These are phyloP conservation scores for Mitragyna speciosa DNA, from an alignment of 257 asterid species.

Conservation along the genomic window DNA sequence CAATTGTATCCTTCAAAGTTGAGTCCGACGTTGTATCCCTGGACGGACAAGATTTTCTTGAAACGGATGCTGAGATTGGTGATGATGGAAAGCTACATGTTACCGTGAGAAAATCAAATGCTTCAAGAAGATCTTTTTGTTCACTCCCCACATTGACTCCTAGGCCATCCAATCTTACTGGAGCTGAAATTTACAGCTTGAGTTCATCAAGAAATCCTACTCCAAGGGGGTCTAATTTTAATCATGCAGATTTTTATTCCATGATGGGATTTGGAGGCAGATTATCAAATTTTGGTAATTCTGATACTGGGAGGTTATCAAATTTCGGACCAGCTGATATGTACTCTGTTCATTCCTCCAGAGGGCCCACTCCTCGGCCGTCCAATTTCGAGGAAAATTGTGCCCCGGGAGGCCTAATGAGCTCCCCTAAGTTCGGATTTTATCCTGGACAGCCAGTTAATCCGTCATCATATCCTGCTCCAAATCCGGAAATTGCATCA, in stretches of 20 bases:
- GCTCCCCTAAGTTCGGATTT: constrained; percentile 73
- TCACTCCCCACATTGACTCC: constrained; percentile 37
- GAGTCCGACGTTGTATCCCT: constrained; percentile 94
- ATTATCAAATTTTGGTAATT: constrained; percentile 71
- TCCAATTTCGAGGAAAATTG: constrained; percentile 86
- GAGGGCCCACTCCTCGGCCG: constrained; percentile 92
- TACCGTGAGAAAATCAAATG: constrained; percentile 76
- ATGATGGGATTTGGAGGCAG: constrained; percentile 80
- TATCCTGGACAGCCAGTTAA: constrained; percentile 47
- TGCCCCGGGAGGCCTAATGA: constrained; percentile 53
- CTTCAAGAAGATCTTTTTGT: constrained; percentile 69
- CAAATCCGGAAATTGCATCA: constrained; percentile 84
- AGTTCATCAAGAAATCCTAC: constrained; percentile 53
- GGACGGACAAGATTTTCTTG: constrained; percentile 91
- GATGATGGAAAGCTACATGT: constrained; percentile 90
- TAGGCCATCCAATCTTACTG: constrained; percentile 53
- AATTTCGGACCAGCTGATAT: constrained; percentile 66
- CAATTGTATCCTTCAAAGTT: constrained; percentile 81
- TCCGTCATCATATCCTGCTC: constrained; percentile 77
- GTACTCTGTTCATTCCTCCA: constrained; percentile 84
- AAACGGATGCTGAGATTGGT: constrained; percentile 84
- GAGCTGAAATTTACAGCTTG: constrained; percentile 53
- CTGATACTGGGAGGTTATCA: constrained; percentile 71
- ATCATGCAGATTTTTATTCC: constrained; percentile 49
- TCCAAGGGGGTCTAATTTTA: constrained; percentile 53